phyloP scores from a whole-genome alignment of 805 yeast species.

The Grigorovia transvaalensis region DNA sequence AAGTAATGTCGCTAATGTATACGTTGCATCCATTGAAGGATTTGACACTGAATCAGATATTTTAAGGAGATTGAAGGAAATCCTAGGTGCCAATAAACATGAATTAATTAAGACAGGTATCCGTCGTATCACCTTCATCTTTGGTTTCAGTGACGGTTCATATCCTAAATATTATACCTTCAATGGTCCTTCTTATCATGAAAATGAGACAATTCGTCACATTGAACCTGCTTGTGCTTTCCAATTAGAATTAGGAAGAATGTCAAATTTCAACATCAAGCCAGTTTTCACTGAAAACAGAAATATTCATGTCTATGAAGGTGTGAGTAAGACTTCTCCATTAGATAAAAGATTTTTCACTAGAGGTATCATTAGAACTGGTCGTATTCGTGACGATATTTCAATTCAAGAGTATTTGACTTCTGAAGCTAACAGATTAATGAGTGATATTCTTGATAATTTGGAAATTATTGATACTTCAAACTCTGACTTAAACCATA shows the following conservation, averaged over 20 bases:
- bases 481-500: slow-evolving; percentile 92
- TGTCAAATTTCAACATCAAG: slow-evolving; percentile 88
- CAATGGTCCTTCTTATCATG: slow-evolving; percentile 75
- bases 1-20: slow-evolving; percentile 75
- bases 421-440: slow-evolving; percentile 91
- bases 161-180: slow-evolving; percentile 95
- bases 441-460: slow-evolving; percentile 92
- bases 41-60: slow-evolving; percentile 61
- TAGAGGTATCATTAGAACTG: slow-evolving; percentile 95
- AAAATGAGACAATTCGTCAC: slow-evolving; percentile 91
- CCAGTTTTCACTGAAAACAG: slow-evolving; percentile 95
- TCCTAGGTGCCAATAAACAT: slow-evolving; percentile 56
- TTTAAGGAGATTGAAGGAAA: slow-evolving; percentile 49
- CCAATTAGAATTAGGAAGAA: slow-evolving; percentile 90
- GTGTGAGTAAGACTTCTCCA: slow-evolving; percentile 85
- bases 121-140: slow-evolving; percentile 87
- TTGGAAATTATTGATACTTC: slow-evolving; percentile 89
- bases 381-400: slow-evolving; percentile 85
- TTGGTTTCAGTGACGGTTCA: slow-evolving; percentile 73
- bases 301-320: slow-evolving; percentile 95
- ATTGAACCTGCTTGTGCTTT: slow-evolving; percentile 97
- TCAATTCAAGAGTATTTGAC: slow-evolving; percentile 88
- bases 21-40: slow-evolving; percentile 65
- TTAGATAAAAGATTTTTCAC: slow-evolving; percentile 93
- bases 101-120: slow-evolving; percentile 63